These are phyloP conservation scores for Omphalotus olearius DNA, from an alignment of 1,284 basidiomycete species.

Conservation along the genomic window DNA sequence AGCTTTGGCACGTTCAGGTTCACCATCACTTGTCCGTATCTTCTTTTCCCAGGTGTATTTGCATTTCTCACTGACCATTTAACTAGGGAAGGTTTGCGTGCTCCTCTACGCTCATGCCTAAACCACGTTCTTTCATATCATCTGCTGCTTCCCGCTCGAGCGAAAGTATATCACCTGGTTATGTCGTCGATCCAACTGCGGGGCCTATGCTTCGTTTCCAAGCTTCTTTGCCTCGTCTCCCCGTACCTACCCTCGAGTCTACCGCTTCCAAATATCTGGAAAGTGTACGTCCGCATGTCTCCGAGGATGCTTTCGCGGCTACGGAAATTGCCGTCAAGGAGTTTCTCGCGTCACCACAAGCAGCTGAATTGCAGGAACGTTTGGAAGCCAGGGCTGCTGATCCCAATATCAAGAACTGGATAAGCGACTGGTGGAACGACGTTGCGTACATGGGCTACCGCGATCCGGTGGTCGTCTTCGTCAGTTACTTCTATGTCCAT, in stretches of 20 bases:
- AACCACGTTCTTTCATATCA: slow-evolving; percentile 15
- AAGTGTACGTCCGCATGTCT: slow-evolving; percentile 72
- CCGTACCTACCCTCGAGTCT: slow-evolving; percentile 78
- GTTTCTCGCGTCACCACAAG: slow-evolving; percentile 71
- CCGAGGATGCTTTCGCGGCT: slow-evolving; percentile 53
- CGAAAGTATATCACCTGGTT: slow-evolving; percentile 20
- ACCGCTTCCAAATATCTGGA: slow-evolving; percentile 88
- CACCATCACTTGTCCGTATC: slow-evolving; percentile 3
- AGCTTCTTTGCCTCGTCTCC: slow-evolving; percentile 75
- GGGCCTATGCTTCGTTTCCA: slow-evolving; percentile 80
- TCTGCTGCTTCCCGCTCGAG: slow-evolving; percentile 9
- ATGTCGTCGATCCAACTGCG: slow-evolving; percentile 36
- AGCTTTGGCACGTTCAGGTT: background rate
- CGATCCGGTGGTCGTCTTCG: slow-evolving; percentile 90
- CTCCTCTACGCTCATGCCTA: slow-evolving; percentile 10
- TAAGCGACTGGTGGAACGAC: slow-evolving; percentile 98
- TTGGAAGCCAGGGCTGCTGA: slow-evolving; percentile 35
- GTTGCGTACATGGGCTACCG: slow-evolving; percentile 83
- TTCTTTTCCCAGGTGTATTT: background rate
- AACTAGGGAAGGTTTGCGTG: background rate
- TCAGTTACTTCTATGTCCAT: slow-evolving; percentile 96
- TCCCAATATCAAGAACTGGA: slow-evolving; percentile 74
- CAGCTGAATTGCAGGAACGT: slow-evolving; percentile 30
- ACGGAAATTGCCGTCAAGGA: slow-evolving; percentile 61
- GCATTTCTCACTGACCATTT: background rate